Conservation (phyloP, 306 rosid genomes). For the Vachellia collinsii region DNA sequence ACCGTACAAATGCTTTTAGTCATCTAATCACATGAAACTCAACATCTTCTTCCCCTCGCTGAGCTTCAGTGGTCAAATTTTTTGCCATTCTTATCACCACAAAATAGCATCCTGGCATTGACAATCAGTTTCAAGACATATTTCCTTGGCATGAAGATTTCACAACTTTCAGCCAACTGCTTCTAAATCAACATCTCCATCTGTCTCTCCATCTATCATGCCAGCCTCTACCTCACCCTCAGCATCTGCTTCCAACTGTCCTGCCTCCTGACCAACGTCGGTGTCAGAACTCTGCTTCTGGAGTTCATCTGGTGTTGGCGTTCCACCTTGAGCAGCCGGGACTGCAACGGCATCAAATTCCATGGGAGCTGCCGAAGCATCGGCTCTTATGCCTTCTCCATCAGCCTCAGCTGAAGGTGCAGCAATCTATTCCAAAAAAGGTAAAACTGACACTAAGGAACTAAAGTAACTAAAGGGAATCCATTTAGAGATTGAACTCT, state of each 20-base stretch:
- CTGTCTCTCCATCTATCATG: constrained; percentile 82
- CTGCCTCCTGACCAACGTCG: constrained; percentile 79
- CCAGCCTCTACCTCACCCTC: constrained; percentile 86
- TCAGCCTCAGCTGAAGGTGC: constrained; percentile 71
- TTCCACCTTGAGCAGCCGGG: constrained; percentile 66
- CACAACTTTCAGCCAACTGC: constrained; percentile 50
- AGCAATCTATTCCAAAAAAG: constrained; percentile 51
- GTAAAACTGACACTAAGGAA: constrained; percentile 9
- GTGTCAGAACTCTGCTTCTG: constrained; percentile 83
- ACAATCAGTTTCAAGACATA: constrained; percentile 16
- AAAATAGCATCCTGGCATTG: constrained; percentile 9
- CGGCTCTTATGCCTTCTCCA: constrained; percentile 68
- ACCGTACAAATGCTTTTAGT: background rate
- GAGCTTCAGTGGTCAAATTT: background rate
- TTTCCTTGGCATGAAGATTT: background rate
- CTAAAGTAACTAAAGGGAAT: constrained; percentile 5
- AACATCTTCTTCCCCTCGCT: constrained; percentile 3
- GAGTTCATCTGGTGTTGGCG: constrained; percentile 66
- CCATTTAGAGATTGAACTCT: constrained; percentile 2
- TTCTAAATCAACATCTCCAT: constrained; percentile 77
- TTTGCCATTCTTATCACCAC: constrained; percentile 10
- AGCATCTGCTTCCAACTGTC: constrained; percentile 82
- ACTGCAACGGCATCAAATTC: constrained; percentile 56
- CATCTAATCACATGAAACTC: constrained; percentile 8
- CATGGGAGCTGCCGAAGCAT: constrained; percentile 56